These are phyloP conservation scores for Inga oerstediana DNA, from an alignment of 306 rosid species.

Conservation along the genomic window DNA sequence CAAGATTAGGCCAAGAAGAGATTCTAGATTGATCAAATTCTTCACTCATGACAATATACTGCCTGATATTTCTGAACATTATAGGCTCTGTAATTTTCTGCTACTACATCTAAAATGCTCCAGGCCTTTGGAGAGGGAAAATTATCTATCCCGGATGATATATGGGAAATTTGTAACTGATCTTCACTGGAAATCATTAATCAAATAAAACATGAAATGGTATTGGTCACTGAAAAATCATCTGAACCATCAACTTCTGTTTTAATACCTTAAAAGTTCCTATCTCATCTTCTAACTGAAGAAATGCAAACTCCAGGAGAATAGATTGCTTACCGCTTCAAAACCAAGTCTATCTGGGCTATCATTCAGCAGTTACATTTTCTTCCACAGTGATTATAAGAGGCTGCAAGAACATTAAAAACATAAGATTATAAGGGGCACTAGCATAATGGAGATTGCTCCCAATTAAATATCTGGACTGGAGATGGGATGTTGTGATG, in stretches of 20 bases:
- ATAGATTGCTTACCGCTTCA: constrained; percentile 56
- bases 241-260: neutral
- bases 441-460: constrained; percentile 15
- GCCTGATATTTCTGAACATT: neutral
- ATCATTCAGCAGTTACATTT: constrained; percentile 77
- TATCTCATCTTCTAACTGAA: neutral
- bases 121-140: neutral
- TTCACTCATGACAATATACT: neutral
- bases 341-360: constrained; percentile 72
- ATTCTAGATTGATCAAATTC: neutral
- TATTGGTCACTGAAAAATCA: neutral
- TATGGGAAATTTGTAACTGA: neutral
- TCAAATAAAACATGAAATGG: neutral
- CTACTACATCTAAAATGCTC: neutral
- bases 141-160: neutral
- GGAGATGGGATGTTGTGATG: neutral
- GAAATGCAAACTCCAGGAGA: constrained; percentile 7
- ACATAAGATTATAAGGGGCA: constrained; percentile 16
- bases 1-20: neutral
- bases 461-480: neutral
- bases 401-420: constrained; percentile 61
- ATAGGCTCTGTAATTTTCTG: neutral
- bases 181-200: neutral
- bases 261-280: neutral
- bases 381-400: constrained; percentile 85